Base-by-base conservation (phyloP, 2,329 filamentous ascomycete genomes). In the Cladosporium colombiae region DNA sequence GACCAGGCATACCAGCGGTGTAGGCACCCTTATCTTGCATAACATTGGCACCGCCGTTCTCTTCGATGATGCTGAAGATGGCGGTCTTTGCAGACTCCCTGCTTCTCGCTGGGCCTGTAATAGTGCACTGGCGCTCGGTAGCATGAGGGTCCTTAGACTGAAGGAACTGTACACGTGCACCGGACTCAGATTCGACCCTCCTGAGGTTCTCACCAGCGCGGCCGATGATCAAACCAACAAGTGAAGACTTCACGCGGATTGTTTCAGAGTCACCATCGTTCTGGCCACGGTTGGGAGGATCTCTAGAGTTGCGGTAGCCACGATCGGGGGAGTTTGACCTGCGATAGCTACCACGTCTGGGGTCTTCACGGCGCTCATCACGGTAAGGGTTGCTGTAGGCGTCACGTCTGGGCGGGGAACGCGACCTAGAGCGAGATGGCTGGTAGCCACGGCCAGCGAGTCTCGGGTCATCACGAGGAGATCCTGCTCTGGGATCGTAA, bases 141-240 rank as follows among this genome's bases (percentile, higher is more conserved):
- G 90, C 91, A 55, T 87, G 88, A 40, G 85, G 83, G 74, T 92
- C 89, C 66, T 88, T 86, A 18, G 91, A 86, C 37, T 92, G 90
- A 67, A 96, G 84, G 76, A 97, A 97, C 79, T 97, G 93, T 29
- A 97, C 92, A 66, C 93, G 86, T 72, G 92, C 93, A 63, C 88
- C 88, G 57, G 90, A 92, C 72, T 96, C 92, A 55, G 86, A 83
- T 78, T 97, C 93, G 70, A 97, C 92, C 66, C 91, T 89, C 70
- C 92, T 85, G 52, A 97, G 82, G 72, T 96, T 97, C 80, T 97
- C 93, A 70, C 93, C 93, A 74, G 93, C 91, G 67, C 93, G 88
- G 62, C 93, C 93, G 75, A 97, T 97, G 74, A 97, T 96, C 37
- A 97, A 83, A 50, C 93, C 93, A 61, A 97, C 93, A 57, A 96